phyloP scores from a whole-genome alignment of 2,329 filamentous ascomycete genomes.

The Fonsecaea nubica region DNA sequence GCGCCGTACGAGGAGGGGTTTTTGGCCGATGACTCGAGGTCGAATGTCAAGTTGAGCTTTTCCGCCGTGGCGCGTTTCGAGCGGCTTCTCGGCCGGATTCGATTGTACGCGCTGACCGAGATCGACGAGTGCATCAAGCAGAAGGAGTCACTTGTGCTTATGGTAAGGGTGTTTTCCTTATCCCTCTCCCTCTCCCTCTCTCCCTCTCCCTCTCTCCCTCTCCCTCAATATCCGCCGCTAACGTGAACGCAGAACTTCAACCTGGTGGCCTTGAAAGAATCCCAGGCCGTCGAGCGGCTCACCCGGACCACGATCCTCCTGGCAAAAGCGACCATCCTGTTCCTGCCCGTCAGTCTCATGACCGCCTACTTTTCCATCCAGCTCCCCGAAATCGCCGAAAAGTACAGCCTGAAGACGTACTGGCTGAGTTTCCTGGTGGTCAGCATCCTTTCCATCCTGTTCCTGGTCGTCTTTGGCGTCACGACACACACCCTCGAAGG shows the following conservation, averaged over 20 bases:
- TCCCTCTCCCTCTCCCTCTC: not conserved
- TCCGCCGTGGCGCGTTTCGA: slow-evolving; percentile 66
- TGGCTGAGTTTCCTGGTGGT: slow-evolving; percentile 73
- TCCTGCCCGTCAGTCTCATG: slow-evolving; percentile 76
- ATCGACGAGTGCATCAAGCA: slow-evolving; percentile 70
- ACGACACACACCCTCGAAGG: slow-evolving; percentile 65
- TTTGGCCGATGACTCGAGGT: slow-evolving; percentile 21
- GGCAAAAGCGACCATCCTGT: slow-evolving; percentile 76
- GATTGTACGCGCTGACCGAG: slow-evolving; percentile 67
- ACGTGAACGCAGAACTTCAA: slow-evolving; percentile 70
- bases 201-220: too few relatives aligned
- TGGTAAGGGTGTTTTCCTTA: slow-evolving; percentile 55
- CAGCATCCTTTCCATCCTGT: slow-evolving; percentile 63
- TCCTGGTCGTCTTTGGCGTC: slow-evolving; percentile 64
- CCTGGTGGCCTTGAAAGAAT: slow-evolving; percentile 76
- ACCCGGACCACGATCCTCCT: slow-evolving; percentile 75
- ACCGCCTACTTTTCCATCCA: slow-evolving; percentile 76
- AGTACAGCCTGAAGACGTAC: slow-evolving; percentile 69
- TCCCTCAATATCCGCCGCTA: not conserved
- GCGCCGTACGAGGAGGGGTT: slow-evolving; percentile 14
- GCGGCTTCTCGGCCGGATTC: slow-evolving; percentile 65
- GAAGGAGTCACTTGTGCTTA: slow-evolving; percentile 72
- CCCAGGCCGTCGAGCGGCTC: slow-evolving; percentile 72
- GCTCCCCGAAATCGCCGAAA: slow-evolving; percentile 61
- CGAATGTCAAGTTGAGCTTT: slow-evolving; percentile 49